Evolutionary conservation across 352 stramenopile genomes (phyloP), one percentile per base, ranked within the genome.

Genomic region (Pythium phragmiticola): DNA sequence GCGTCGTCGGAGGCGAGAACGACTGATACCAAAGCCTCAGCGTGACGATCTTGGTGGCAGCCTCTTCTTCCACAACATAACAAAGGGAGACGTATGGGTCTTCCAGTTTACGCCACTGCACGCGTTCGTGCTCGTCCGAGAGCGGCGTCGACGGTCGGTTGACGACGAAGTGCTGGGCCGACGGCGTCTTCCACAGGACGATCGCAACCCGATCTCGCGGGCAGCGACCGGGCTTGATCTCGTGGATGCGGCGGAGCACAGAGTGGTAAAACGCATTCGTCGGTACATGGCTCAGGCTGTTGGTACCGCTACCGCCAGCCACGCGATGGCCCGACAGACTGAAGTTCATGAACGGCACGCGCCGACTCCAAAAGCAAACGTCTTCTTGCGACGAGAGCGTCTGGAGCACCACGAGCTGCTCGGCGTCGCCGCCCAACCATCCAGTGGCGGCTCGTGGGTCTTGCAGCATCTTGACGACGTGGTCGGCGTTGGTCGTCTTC

Each of bases 151-250:
- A 23, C 3, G 54, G 46, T 0, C 28, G 23, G 30, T 70, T 47
- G 16, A 70, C 54, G 1, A 78, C 50, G 5, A 66, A 36, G 11
- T 64, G 64, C 26, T 78, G 71, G 13, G 62, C 61, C 2, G 73
- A 69, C 2, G 64, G 76, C 17, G 73, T 80, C 43, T 80, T 78
- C 73, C 73, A 80, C 33, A 80, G 50, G 26, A 77, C 42, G 9
- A 68, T 78, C 42, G 62, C 71, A 46, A 63, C 53, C 5, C 66
- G 65, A 16, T 58, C 36, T 7, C 26, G 14, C 3, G 43, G 50
- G 6, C 41, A 33, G 34, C 14, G 16, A 0, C 54, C 41, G 11
- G 61, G 68, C 21, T 57, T 61, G 23, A 65, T 36, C 7, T 76
- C 68, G n/a, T 71, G 62, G 16, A 76, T 73, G 33, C 73, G 73